These are phyloP conservation scores for Tulasnella sp. DNA, from an alignment of 768 basidiomycete species.

Conservation along the genomic window DNA sequence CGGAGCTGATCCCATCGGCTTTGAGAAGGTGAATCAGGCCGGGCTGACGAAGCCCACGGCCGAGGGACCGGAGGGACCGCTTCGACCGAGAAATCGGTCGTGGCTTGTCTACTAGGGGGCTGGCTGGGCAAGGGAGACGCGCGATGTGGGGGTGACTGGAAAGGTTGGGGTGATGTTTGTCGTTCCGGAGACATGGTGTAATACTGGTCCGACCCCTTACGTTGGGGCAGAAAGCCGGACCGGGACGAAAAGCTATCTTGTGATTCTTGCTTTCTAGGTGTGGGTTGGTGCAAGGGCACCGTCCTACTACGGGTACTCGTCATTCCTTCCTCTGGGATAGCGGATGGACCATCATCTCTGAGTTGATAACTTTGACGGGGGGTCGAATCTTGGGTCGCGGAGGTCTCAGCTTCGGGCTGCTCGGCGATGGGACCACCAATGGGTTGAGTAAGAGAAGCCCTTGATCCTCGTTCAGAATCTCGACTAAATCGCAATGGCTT, in stretches of 20 bases:
- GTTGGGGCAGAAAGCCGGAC: neutral
- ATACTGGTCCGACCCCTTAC: neutral
- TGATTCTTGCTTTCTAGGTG: neutral
- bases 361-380: neutral
- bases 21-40: neutral
- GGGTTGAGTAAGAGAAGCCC: neutral
- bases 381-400: neutral
- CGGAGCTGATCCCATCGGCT: slow-evolving; percentile 10
- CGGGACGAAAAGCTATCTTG: neutral
- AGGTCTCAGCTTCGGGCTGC: neutral
- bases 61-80: neutral
- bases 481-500: neutral
- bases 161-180: neutral
- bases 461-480: neutral
- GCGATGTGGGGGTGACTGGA: neutral
- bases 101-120: neutral
- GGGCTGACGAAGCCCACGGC: neutral
- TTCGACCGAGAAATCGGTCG: neutral
- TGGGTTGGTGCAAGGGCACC: neutral
- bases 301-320: neutral
- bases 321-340: neutral
- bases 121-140: neutral
- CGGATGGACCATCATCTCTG: neutral
- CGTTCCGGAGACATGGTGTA: neutral
- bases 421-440: neutral